Conservation (phyloP, 1,284 basidiomycete species). For the Melanopsichium pennsylvanicum region DNA sequence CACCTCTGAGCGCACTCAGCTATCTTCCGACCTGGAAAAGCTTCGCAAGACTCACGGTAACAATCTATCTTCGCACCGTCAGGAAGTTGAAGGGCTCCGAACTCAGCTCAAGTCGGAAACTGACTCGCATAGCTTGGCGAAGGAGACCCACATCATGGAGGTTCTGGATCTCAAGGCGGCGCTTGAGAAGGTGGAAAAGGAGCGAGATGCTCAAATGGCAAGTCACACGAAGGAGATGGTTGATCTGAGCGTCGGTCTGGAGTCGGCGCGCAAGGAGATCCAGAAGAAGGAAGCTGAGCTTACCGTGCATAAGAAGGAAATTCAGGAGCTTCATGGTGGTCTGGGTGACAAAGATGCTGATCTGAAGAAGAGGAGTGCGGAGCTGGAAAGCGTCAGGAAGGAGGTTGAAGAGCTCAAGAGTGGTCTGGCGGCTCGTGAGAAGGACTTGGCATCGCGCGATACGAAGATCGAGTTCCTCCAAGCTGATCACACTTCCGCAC, state of each 20-base stretch:
- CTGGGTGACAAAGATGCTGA: constrained; percentile 5
- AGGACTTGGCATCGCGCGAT: constrained; percentile 7
- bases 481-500: constrained; percentile 4
- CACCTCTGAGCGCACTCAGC: constrained; percentile 5
- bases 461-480: constrained; percentile 15
- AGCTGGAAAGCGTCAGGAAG: constrained; percentile 1
- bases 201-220: constrained; percentile 28
- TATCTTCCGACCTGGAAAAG: constrained; percentile 10
- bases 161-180: constrained; percentile 6
- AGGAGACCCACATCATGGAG: constrained; percentile 17
- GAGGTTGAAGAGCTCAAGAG: constrained; percentile 5
- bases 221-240: constrained; percentile 39
- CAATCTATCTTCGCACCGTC: constrained; percentile 9
- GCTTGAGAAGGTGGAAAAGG: constrained; percentile 24
- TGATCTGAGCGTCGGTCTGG: constrained; percentile 22
- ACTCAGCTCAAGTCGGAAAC: constrained; percentile 2
- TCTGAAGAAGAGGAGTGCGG: constrained; percentile 4
- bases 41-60: constrained; percentile 14
- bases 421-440: neutral
- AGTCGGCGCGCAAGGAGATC: constrained; percentile 15
- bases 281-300: constrained; percentile 11
- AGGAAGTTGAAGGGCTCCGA: constrained; percentile 6
- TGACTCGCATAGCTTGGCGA: constrained; percentile 2
- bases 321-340: neutral
- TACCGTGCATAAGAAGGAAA: constrained; percentile 4